Evolutionary conservation across 495 filamentous ascomycete genomes (phyloP).

Genomic region (Tuber borchii): DNA sequence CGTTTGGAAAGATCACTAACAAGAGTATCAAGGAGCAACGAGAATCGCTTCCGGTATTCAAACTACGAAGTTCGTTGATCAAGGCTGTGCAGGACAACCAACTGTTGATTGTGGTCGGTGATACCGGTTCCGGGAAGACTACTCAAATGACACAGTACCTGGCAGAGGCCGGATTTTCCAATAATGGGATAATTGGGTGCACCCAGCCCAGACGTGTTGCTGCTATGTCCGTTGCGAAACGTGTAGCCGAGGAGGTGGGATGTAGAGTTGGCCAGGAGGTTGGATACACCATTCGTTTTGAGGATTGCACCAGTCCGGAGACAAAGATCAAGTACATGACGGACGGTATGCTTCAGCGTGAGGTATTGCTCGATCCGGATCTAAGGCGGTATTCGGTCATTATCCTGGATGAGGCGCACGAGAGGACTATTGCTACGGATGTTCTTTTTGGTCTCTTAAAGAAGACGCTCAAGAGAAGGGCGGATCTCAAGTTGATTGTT

Average conservation of each 20-base stretch:
- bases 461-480: conserved; percentile 77
- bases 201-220: conserved; percentile 93
- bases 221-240: conserved; percentile 97
- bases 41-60: conserved; percentile 82
- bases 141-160: conserved; percentile 95
- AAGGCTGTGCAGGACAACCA: conserved; percentile 85
- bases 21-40: conserved; percentile 95
- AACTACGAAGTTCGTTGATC: conserved; percentile 79
- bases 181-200: conserved; percentile 82
- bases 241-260: conserved; percentile 94
- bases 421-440: conserved; percentile 92
- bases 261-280: conserved; percentile 86
- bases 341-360: conserved; percentile 94
- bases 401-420: conserved; percentile 98
- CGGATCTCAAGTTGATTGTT: conserved; percentile 89
- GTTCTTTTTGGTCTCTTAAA: conserved; percentile 91
- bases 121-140: conserved; percentile 94
- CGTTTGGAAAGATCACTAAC: conserved; percentile 76
- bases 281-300: conserved; percentile 96
- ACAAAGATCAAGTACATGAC: conserved; percentile 99
- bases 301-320: conserved; percentile 81
- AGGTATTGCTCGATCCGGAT: conserved; percentile 84
- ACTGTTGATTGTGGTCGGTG: conserved; percentile 89
- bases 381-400: conserved; percentile 86
- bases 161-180: conserved; percentile 86